phyloP scores from a whole-genome alignment of 2,329 filamentous ascomycete species.

The Pestalotiopsis sp. region DNA sequence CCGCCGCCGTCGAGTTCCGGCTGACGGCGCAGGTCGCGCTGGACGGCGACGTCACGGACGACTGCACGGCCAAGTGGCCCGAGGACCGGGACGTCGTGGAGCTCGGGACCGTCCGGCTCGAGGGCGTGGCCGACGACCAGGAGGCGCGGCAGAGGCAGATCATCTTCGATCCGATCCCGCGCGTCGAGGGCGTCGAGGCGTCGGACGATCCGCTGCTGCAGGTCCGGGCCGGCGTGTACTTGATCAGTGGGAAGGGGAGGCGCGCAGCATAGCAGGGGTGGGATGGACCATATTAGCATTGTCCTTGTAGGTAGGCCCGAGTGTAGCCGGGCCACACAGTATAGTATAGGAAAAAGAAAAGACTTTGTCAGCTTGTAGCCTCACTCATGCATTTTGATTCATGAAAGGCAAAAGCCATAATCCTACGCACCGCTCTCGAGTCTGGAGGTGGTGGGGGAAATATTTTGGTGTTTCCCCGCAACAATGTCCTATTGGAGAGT shows the following conservation, averaged over 20 bases:
- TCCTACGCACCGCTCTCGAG: not conserved
- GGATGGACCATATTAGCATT: not conserved
- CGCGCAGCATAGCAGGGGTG: slow-evolving; percentile 39
- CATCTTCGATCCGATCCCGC: slow-evolving; percentile 61
- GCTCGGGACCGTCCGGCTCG: slow-evolving; percentile 49
- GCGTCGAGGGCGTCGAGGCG: slow-evolving; percentile 53
- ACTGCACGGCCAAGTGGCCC: slow-evolving; percentile 46
- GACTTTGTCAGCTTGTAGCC: not conserved
- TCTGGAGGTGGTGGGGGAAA: not conserved
- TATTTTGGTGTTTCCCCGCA: not conserved
- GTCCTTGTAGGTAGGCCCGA: not conserved
- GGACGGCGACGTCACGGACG: slow-evolving; percentile 27
- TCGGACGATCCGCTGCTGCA: slow-evolving; percentile 59
- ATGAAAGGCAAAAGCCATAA: not conserved
- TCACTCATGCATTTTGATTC: not conserved
- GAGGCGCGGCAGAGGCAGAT: slow-evolving; percentile 50
- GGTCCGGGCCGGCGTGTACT: slow-evolving; percentile 56
- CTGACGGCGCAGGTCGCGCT: slow-evolving; percentile 48
- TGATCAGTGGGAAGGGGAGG: slow-evolving; percentile 56
- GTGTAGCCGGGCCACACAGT: no score
- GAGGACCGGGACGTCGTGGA: slow-evolving; percentile 51
- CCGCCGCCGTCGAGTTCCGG: slow-evolving; percentile 41
- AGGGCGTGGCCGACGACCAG: slow-evolving; percentile 39
- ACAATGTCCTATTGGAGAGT: slow-evolving; percentile 43
- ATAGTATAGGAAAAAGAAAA: no score